phyloP scores from a whole-genome alignment of 441 rosid genomes.

The Omphalea diandra region DNA sequence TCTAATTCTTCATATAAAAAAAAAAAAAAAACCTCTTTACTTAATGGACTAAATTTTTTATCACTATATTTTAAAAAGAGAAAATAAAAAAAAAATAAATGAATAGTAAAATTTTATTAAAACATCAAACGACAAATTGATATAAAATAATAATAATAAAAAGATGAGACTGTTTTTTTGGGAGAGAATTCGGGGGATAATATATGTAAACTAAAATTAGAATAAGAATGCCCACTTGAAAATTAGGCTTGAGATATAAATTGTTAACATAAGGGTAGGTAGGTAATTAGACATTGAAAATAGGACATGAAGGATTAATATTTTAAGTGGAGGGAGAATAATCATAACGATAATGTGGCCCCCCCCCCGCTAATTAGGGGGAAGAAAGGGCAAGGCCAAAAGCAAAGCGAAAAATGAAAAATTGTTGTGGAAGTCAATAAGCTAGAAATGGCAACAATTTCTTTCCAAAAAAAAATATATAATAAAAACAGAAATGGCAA shows the following conservation, averaged over 20 bases:
- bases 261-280: not conserved
- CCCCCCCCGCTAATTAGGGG: constrained; percentile 35
- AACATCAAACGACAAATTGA: no score
- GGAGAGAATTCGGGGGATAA: no score
- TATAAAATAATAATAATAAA: no score
- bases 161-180: no score
- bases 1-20: not conserved
- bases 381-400: constrained; percentile 8
- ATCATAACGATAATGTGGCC: constrained; percentile 49
- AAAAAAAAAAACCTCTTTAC: not conserved
- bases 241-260: not conserved
- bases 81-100: not conserved
- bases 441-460: constrained; percentile 9
- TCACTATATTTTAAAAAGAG: no score
- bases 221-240: not conserved
- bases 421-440: constrained; percentile 33
- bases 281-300: not conserved
- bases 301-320: not conserved
- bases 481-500: no score
- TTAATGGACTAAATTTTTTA: no score
- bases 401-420: not conserved
- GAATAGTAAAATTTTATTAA: no score
- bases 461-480: no score
- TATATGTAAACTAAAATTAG: no score
- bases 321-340: constrained; percentile 18